Base-by-base conservation (phyloP, 495 filamentous ascomycete genomes). In the Penicillium paxilli region DNA sequence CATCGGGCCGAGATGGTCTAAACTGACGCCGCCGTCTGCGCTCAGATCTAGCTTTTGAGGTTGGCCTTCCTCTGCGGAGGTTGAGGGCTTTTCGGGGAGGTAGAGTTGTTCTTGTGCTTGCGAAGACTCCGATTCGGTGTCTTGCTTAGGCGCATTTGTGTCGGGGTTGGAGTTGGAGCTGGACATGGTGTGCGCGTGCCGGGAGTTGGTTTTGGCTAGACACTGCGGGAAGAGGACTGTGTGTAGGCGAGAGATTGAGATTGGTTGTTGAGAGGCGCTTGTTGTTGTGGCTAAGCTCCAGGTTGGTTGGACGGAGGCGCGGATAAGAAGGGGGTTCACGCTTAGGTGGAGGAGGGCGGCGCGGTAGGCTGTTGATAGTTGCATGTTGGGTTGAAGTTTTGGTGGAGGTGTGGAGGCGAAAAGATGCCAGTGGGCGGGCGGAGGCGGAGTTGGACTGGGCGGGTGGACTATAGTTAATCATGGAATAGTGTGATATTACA, bases 1-100 rank as follows among this genome's bases (percentile, higher is more conserved):
- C 67, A 88, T 77, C 3, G 86, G 86, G 0, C 86, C 86, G 0
- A 89, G 65, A 49, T 80, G 74, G 62, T 86, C 83, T 0, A 87
- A 67, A 14, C 71, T 75, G 2, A 84, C 72, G 17, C 69, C 68
- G 41, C 66, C 71, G 28, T 64, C 57, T 5, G 74, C 73, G 41
- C 77, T 74, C 1, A 87, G 63, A n/a, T 81, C 76, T 5, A 84
- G 35, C 12, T 52, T 52, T 1, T 61, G 64, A 45, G 42, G 14
- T 23, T 65, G 23, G 8, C 48, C 38, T 6, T 47, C 40, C 2
- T 57, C 45, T 21, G 60, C 53, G 45, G 37, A 49, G 33, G 55
- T 51, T 21, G 59, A n/a, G n/a, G n/a, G n/a, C n/a, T n/a, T 24
- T 22, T 65, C 63, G 16, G 73, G 67, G 35, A 76, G 73, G 40